Evolutionary conservation across 768 basidiomycete genomes (phyloP), one percentile per base, ranked within the genome.

Genomic region (Leucosporidium yakuticum): DNA sequence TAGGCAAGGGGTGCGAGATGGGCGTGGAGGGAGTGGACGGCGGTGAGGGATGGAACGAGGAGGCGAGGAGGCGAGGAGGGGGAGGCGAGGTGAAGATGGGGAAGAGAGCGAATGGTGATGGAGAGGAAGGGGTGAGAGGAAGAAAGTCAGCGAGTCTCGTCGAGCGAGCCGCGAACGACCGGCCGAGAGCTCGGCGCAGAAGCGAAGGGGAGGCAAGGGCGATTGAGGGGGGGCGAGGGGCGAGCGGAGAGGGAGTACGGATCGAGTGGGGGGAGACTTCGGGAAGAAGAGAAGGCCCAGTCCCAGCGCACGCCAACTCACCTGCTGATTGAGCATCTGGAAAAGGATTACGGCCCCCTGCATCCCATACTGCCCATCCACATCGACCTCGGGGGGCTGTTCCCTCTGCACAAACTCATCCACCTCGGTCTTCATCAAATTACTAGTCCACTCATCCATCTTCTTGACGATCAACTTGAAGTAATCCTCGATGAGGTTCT

Each of bases 271-370:
- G 36, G 34, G 14, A 17, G 20, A 15, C 48, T 23, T 31, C 17
- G 39, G 49, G 36, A 14, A 27, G 20, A 49, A 48, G 29, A 20
- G 11, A n/a, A 47, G 64, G n/a, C n/a, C n/a, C n/a, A n/a, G n/a
- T n/a, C n/a, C n/a, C n/a, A n/a, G n/a, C n/a, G n/a, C n/a, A n/a
- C n/a, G n/a, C n/a, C 39, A 3, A 44, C 39, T 44, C 39, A 44
- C 39, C 58, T 71, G 74, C 79, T 95, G 91, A 79, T 94, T 98
- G 74, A 97, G 88, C 88, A 98, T 93, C 80, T 96, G 90, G 83
- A 97, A 98, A 69, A 99, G 82, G 75, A 98, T 96, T 61, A 95
- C 86, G 23, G 94, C 88, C 53, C 94, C 90, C 77, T 96, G 90
- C 68, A 87, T 88, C 25, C 90, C 90, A 77, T 97, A 97, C 69